Evolutionary conservation across 495 filamentous ascomycete species (phyloP).

Genomic region (Pyrenula aspistea): DNA sequence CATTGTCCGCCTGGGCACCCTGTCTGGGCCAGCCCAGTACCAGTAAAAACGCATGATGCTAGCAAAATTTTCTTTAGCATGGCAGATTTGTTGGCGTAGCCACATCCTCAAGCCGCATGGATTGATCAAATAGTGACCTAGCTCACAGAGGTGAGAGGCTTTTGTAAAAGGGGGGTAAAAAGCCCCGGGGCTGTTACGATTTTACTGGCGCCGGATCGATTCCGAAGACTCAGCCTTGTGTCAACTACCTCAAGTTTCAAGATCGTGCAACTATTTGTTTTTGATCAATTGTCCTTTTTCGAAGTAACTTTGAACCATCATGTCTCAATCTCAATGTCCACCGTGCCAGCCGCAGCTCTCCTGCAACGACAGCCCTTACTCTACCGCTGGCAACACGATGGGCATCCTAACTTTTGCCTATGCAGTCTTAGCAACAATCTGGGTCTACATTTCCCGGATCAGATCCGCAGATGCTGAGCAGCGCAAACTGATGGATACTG

Average conservation of each 20-base stretch:
- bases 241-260: not conserved
- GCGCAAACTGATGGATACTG: not conserved
- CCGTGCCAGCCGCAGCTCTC: conserved; percentile 53
- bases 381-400: not conserved
- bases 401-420: not conserved
- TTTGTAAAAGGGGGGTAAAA: too few relatives aligned
- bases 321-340: conserved; percentile 24
- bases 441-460: not conserved
- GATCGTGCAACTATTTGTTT: not conserved
- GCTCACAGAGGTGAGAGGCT: too few relatives aligned
- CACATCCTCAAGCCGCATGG: not conserved
- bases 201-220: too few relatives aligned
- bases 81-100: not conserved
- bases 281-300: not conserved
- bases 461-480: not conserved
- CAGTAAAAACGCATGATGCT: not conserved
- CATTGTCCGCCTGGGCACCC: not conserved
- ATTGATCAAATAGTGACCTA: not conserved
- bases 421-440: not conserved
- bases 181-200: too few relatives aligned
- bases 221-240: not conserved
- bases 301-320: not conserved
- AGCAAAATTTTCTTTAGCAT: not conserved
- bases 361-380: conserved; percentile 58
- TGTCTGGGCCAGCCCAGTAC: not conserved